A percentile compares a stretch with the other conserved stretches of the same genome.
Conservation (phyloP, 495 filamentous ascomycete genomes). For the Jackrogersella multiformis region DNA sequence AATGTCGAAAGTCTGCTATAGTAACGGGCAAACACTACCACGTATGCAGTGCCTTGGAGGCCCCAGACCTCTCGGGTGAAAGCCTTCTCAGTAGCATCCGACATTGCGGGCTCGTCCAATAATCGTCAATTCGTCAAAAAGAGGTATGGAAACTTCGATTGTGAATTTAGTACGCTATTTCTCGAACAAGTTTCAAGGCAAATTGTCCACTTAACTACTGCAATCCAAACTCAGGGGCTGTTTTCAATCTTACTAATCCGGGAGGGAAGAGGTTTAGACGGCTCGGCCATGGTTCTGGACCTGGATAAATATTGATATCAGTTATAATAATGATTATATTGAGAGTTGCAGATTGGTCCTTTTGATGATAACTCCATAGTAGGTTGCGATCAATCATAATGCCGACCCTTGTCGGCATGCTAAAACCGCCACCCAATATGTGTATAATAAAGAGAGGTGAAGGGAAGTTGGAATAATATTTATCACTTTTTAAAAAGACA, state of each 20-base stretch:
- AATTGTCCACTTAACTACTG: constrained; percentile 6
- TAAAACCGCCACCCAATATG: constrained; percentile 5
- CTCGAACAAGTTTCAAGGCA: not conserved
- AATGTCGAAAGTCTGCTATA: constrained; percentile 36
- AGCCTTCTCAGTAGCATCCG: constrained; percentile 5
- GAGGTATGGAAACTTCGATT: too few relatives aligned
- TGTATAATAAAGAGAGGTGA: not conserved
- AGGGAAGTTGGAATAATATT: not conserved
- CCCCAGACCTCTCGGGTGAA: constrained; percentile 48
- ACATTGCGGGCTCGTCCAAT: not conserved
- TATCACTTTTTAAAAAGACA: not conserved
- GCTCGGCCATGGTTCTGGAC: not conserved
- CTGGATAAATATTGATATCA: not conserved
- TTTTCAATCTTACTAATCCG: not conserved
- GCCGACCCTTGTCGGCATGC: not conserved
- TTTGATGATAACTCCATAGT: constrained; percentile 1
- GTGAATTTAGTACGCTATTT: not conserved
- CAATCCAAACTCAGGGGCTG: constrained; percentile 5
- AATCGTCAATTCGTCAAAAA: too few relatives aligned
- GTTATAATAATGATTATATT: not conserved
- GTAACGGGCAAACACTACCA: constrained; percentile 44
- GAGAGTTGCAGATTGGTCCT: not conserved
- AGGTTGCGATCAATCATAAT: constrained; percentile 11
- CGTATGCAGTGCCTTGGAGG: constrained; percentile 43
- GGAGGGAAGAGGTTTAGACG: not conserved